phyloP scores from a whole-genome alignment of 352 stramenopile genomes.

The Phytopythium chamaehyphon region DNA sequence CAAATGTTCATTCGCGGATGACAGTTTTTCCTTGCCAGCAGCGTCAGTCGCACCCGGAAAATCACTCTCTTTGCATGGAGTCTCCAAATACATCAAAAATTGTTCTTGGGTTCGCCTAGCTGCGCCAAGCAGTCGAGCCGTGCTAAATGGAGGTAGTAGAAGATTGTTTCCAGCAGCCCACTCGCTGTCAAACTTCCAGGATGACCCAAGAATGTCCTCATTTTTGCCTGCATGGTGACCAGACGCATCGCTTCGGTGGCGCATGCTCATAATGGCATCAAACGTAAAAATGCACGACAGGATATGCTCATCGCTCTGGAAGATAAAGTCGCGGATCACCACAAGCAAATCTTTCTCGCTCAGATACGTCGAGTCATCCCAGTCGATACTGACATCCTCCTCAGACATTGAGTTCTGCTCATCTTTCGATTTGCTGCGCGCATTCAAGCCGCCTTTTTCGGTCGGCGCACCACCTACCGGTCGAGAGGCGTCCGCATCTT shows the following conservation, averaged over 20 bases:
- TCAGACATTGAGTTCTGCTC: conserved; percentile 45
- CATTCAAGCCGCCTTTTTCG: neutral
- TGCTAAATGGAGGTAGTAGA: conserved; percentile 84
- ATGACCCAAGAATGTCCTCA: conserved; percentile 45
- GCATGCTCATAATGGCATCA: conserved; percentile 61
- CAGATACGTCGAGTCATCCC: conserved; percentile 41
- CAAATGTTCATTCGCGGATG: conserved; percentile 70
- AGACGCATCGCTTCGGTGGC: conserved; percentile 37
- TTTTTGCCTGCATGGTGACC: conserved; percentile 30
- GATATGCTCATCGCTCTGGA: conserved; percentile 75
- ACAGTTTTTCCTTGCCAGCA: conserved; percentile 20
- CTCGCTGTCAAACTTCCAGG: conserved; percentile 41
- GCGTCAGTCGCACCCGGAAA: conserved; percentile 4
- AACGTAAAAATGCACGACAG: conserved; percentile 83
- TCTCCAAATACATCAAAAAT: conserved; percentile 85
- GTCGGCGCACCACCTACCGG: too few relatives aligned
- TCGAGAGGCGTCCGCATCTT: conserved; percentile 24
- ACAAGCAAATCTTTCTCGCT: conserved; percentile 68
- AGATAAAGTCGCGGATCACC: conserved; percentile 70
- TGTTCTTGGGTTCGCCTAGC: conserved; percentile 68
- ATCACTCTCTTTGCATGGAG: conserved; percentile 10
- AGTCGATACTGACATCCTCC: conserved; percentile 35
- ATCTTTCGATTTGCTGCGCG: conserved; percentile 17
- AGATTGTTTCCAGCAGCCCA: conserved; percentile 38
- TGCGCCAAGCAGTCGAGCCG: conserved; percentile 59